Conservation (phyloP, 768 basidiomycete genomes). For the Paxillus rubicundulus region DNA sequence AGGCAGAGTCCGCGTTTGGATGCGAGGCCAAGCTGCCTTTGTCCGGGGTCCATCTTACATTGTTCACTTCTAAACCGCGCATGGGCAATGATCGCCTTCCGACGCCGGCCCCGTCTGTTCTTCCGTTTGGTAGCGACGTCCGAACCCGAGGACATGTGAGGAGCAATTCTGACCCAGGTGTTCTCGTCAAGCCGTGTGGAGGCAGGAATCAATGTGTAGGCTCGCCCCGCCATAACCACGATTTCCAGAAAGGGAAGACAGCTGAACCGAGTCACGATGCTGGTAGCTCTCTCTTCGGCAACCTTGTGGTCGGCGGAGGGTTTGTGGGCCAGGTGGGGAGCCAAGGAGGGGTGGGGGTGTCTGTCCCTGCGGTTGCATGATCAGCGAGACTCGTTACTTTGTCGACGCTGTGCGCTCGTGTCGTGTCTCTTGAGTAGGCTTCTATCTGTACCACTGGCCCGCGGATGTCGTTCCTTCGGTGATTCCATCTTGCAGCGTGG, state of each 20-base stretch:
- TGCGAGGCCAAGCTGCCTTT: constrained; percentile 20
- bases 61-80: not conserved
- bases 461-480: not conserved
- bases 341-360: not conserved
- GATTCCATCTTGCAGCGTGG: not conserved
- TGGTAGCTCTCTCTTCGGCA: not conserved
- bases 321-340: not conserved
- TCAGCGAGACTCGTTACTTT: not conserved
- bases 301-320: not conserved
- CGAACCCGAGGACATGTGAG: not conserved
- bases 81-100: not conserved
- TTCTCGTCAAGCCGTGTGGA: not conserved
- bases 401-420: not conserved
- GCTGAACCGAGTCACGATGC: not conserved
- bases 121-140: too few species aligned
- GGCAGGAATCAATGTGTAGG: too few species aligned
- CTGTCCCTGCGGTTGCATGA: not conserved
- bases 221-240: too few species aligned
- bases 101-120: too few species aligned
- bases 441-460: not conserved
- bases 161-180: not conserved
- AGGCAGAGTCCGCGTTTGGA: constrained; percentile 6
- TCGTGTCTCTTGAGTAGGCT: not conserved
- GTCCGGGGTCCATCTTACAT: not conserved
- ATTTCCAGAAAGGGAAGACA: not conserved